A percentile compares a stretch with the other conserved stretches of the same genome.
Evolutionary conservation across 1,139 yeast genomes (phyloP).

Genomic region (Pichia sp.): DNA sequence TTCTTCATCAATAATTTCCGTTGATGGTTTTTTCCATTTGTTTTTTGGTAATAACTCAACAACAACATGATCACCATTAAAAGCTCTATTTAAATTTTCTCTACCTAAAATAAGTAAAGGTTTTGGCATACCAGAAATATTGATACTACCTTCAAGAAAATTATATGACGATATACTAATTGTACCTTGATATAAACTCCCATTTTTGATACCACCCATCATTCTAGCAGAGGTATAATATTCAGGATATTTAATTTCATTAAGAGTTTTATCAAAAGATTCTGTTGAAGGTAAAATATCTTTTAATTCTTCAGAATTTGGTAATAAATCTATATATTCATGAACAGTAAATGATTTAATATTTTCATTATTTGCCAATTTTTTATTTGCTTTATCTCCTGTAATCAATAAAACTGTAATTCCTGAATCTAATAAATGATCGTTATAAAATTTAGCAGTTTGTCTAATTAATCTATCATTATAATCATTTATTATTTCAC

Average conservation of each 20-base stretch:
- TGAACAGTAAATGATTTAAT: constrained; percentile 50
- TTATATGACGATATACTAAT: constrained; percentile 80
- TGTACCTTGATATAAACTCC: constrained; percentile 80
- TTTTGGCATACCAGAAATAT: constrained; percentile 65
- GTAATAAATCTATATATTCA: constrained; percentile 64
- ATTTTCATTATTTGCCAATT: constrained; percentile 50
- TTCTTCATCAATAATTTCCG: constrained; percentile 72
- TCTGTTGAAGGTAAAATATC: constrained; percentile 68
- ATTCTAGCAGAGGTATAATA: constrained; percentile 76
- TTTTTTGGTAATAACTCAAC: constrained; percentile 81
- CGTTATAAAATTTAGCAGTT: constrained; percentile 63
- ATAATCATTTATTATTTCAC: constrained; percentile 80
- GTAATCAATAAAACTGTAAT: constrained; percentile 63
- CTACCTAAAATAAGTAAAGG: constrained; percentile 81
- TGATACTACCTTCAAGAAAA: constrained; percentile 79
- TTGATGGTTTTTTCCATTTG: constrained; percentile 84
- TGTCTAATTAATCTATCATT: constrained; percentile 87
- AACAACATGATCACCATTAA: constrained; percentile 86
- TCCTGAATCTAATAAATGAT: constrained; percentile 47
- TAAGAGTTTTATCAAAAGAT: constrained; percentile 31
- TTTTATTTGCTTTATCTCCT: constrained; percentile 66
- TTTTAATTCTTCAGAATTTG: constrained; percentile 68
- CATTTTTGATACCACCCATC: constrained; percentile 85
- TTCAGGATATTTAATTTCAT: constrained; percentile 63
- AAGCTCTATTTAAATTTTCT: constrained; percentile 80